phyloP scores from a whole-genome alignment of 345 rosid genomes.

The Erucastrum elatum region DNA sequence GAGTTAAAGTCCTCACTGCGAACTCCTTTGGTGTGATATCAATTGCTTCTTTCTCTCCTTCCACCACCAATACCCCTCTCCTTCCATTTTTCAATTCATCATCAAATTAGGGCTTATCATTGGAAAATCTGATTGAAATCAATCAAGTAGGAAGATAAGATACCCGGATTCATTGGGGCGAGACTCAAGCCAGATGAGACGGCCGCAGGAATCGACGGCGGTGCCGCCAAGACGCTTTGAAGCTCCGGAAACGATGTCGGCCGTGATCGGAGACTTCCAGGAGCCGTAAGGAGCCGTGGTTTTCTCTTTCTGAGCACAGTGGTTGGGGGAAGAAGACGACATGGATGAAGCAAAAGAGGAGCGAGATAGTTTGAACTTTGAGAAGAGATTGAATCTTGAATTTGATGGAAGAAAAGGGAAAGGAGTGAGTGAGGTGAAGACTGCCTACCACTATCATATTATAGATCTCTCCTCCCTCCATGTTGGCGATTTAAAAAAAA shows the following conservation, averaged over 20 bases:
- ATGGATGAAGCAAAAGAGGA: constrained; percentile 31
- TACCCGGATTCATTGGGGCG: constrained; percentile 87
- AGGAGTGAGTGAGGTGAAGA: too few relatives aligned
- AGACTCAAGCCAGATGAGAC: constrained; percentile 78
- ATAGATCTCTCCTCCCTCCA: too few relatives aligned
- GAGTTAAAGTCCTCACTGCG: constrained; percentile 73
- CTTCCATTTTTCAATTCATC: constrained; percentile 31
- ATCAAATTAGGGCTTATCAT: not conserved
- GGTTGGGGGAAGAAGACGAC: constrained; percentile 36
- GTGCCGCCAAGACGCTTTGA: constrained; percentile 82
- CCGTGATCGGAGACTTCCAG: constrained; percentile 92
- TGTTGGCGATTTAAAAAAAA: too few relatives aligned
- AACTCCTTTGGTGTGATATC: constrained; percentile 87
- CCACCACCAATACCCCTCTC: constrained; percentile 69
- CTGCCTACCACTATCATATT: too few relatives aligned
- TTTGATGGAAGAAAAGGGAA: constrained; percentile 6
- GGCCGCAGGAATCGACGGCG: constrained; percentile 67
- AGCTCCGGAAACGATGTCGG: constrained; percentile 79
- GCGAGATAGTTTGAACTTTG: constrained; percentile 21
- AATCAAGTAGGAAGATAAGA: constrained; percentile 13
- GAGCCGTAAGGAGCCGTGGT: constrained; percentile 80
- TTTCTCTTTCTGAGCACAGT: constrained; percentile 17
- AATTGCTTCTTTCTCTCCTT: constrained; percentile 47
- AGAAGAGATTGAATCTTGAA: constrained; percentile 15
- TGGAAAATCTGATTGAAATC: not conserved